Base-by-base conservation (phyloP, 1,139 yeast genomes). In the Suhomyces terraborum region DNA sequence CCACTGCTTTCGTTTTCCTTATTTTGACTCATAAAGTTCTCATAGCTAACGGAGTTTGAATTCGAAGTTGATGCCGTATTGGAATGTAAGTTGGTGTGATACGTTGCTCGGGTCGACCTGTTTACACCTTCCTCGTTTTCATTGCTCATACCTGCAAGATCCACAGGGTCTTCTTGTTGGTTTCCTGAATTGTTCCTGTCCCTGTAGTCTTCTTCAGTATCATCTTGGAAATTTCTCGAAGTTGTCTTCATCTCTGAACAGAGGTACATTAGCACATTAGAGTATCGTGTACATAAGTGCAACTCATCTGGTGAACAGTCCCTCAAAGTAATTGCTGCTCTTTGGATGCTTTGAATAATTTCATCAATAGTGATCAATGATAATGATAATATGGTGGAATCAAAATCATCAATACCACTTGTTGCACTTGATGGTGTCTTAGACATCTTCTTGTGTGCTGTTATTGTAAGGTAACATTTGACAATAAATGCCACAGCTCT, bases 251-350 rank as follows among this genome's bases (percentile, higher is more conserved):
- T 80, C 60, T 88, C 93, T 2, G 86, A 79, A 50, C 88, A 86
- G 40, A 88, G 68, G 54, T 82, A 86, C 80, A 85, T 77, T 54
- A 89, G 65, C 40, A 88, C 87, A 10, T 87, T 84, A 9, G 95
- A 87, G 58, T 88, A 87, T 46, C 95, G 67, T 0, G 87, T 79
- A 57, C 95, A 83, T 38, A 89, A 67, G 64, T 89, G 97, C 35
- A 89, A 68, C 50, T 87, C 95, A 62, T 89, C 97, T 0, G 96
- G 96, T 0, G 95, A 80, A 32, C 96, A 85, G 51, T 87, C 95
- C 41, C 88, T 67, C 31, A 89, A 64, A 1, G 86, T 82, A 18
- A 80, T 75, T 0, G 96, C 94, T 1, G 94, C 86, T 38, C 76
- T 75, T 52, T 82, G 85, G 42, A 89, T 81, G 36, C 82, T 74